Base-by-base conservation (phyloP, 441 rosid genomes). In the Syzygium syzygioides region DNA sequence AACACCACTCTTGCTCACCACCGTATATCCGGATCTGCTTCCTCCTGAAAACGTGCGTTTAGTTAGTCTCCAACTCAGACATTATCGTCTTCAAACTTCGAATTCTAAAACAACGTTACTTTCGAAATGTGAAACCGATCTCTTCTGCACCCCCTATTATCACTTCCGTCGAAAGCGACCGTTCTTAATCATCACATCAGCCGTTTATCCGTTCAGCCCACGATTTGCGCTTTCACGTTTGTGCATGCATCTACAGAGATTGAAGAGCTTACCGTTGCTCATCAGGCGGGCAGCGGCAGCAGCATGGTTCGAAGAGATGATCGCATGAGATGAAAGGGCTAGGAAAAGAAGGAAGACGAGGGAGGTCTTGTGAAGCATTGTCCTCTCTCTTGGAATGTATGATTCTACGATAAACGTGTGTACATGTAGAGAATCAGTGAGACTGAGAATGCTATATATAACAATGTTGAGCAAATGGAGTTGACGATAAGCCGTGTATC, bases 251-350 rank as follows among this genome's bases (percentile, higher is more conserved):
- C 64, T 59, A 59, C 28, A 1, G 64, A 59, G 64, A 30, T 59
- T 59, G 64, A 59, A 59, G 64, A 26, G 64, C 64, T 59, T 59
- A 59, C 64, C 3, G 8, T 5, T 59, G 30, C 64, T 59, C 1
- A 26, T 30, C 1, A 17, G 64, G 2, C 0, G 64, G 64, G 17
- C 8, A 0, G 64, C 3, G 2, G 30, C 48, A 7, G 48, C 30
- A 1, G 28, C 37, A 45, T 9, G 2, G 20, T 30, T 64, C 9
- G 4, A 64, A 64, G 71, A n/a, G 71, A 62, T 62, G 71, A n/a
- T 62, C 20, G 6, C 20, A 11, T 62, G 19, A 62, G 71, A 62
- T n/a, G 37, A 64, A 64, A 62, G 20, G 71, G 37, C 37, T 64
- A 15, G 71, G 71, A 64, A 59, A 15, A 64, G 37, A 64, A 64